These are phyloP conservation scores for Chlamydomonas asymmetrica DNA, from an alignment of 139 green algal genomes.

Conservation along the genomic window DNA sequence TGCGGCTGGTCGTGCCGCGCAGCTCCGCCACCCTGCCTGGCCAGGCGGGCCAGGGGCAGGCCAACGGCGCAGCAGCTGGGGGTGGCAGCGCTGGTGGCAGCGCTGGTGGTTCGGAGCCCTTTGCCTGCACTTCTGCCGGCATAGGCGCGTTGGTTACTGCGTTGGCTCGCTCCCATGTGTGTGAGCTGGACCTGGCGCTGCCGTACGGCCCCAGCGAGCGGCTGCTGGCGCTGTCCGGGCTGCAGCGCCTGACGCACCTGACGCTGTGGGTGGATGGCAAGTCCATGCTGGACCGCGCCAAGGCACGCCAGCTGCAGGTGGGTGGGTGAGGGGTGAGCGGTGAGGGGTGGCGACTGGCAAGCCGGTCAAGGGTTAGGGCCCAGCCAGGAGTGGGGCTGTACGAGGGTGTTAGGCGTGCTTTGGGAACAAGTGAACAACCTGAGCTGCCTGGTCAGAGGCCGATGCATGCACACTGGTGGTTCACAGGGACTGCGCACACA, in stretches of 20 bases:
- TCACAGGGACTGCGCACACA: not conserved
- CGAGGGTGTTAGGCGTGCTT: not conserved
- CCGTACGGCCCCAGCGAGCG: conserved; percentile 17
- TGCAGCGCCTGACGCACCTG: conserved; percentile 14
- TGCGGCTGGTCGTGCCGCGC: not conserved
- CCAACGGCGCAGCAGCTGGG: no score
- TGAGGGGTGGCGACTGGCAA: not conserved
- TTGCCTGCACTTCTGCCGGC: conserved; percentile 5
- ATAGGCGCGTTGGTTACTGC: not conserved
- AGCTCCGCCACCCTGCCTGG: conserved; percentile 1
- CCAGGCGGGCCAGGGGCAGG: not conserved
- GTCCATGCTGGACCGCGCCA: conserved; percentile 8
- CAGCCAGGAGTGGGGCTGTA: not conserved
- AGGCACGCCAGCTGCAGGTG: conserved; percentile 19
- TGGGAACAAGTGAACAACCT: not conserved
- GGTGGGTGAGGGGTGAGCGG: not conserved
- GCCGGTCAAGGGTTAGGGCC: not conserved
- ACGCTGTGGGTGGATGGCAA: conserved; percentile 27
- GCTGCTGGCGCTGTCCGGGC: conserved; percentile 19
- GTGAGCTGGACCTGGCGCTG: conserved; percentile 18
- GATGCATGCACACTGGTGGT: no score
- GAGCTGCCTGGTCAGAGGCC: no score
- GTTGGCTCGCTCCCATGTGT: not conserved
- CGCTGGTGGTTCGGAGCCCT: not conserved
- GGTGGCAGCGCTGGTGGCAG: conserved; percentile 15